Evolutionary conservation across 495 filamentous ascomycete genomes (phyloP).

Genomic region (Daldinia loculata): DNA sequence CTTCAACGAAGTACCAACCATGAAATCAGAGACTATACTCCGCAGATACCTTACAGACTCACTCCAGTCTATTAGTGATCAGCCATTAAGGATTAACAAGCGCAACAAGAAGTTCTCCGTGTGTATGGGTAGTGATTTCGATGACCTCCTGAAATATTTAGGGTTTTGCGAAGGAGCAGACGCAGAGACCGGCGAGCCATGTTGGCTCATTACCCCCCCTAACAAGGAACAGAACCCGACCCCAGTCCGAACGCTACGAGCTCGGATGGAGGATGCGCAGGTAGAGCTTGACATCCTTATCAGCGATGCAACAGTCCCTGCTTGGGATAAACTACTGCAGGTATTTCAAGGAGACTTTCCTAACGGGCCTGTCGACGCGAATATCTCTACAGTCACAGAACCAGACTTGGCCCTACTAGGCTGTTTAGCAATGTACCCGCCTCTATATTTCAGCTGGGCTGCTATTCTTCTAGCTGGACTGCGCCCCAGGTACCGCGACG

Average conservation of each 20-base stretch:
- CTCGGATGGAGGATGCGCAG: slow-evolving; percentile 40
- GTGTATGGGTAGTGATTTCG: slow-evolving; percentile 72
- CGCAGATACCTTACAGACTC: slow-evolving; percentile 70
- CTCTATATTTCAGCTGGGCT: slow-evolving; percentile 41
- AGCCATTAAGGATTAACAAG: slow-evolving; percentile 64
- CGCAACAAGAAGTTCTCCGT: slow-evolving; percentile 77
- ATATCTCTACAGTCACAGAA: slow-evolving; percentile 3
- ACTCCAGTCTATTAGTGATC: slow-evolving; percentile 53
- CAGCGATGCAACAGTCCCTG: slow-evolving; percentile 4
- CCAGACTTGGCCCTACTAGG: slow-evolving; percentile 33
- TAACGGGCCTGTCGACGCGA: neutral
- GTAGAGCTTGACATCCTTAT: slow-evolving; percentile 35
- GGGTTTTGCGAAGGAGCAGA: slow-evolving; percentile 61
- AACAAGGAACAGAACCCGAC: slow-evolving; percentile 12
- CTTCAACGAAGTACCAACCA: slow-evolving; percentile 54
- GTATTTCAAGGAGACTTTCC: slow-evolving; percentile 32
- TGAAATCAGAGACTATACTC: slow-evolving; percentile 64
- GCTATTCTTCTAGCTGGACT: slow-evolving; percentile 37
- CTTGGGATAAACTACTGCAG: slow-evolving; percentile 36
- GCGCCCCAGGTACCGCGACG: slow-evolving; percentile 36
- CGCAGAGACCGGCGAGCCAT: slow-evolving; percentile 36
- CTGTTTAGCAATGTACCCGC: slow-evolving; percentile 34
- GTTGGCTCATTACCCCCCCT: slow-evolving; percentile 41
- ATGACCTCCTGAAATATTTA: slow-evolving; percentile 68
- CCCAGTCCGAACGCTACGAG: slow-evolving; percentile 24